phyloP scores from a whole-genome alignment of 129 eudicot species.

The Saussurea involucrata region DNA sequence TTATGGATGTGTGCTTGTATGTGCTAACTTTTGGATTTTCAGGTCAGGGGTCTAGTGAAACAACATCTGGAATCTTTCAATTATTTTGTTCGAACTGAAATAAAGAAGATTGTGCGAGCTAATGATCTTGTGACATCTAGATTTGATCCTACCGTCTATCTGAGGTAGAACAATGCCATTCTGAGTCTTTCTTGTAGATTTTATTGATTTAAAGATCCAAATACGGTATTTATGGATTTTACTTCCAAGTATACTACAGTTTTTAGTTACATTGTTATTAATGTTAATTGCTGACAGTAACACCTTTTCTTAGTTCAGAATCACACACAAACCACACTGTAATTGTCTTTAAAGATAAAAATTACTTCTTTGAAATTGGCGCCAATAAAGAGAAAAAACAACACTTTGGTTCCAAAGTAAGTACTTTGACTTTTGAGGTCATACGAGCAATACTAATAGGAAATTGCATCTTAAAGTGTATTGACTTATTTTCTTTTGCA shows the following conservation, averaged over 20 bases:
- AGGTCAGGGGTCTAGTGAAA: constrained; percentile 94
- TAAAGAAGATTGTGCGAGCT: constrained; percentile 74
- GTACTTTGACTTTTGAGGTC: not conserved
- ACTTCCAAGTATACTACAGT: not conserved
- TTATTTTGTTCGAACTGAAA: constrained; percentile 62
- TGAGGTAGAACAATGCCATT: constrained; percentile 42
- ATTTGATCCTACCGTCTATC: constrained; percentile 41
- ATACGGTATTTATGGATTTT: constrained; percentile 11
- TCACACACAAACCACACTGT: not conserved
- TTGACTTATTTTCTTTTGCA: not conserved
- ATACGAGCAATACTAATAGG: not conserved
- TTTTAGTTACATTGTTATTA: not conserved
- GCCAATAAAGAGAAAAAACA: not conserved
- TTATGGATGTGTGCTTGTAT: constrained; percentile 4
- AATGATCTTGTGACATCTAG: constrained; percentile 45
- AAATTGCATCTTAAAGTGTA: not conserved
- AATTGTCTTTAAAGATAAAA: not conserved
- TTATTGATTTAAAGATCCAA: constrained; percentile 7
- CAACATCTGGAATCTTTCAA: constrained; percentile 87
- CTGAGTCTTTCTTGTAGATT: not conserved
- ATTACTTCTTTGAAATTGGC: not conserved
- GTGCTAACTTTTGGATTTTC: constrained; percentile 19
- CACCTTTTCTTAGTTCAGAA: not conserved
- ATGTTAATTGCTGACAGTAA: not conserved
- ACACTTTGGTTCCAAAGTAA: not conserved